A percentile compares a stretch with the other conserved stretches of the same genome.
Evolutionary conservation across 2,329 filamentous ascomycete genomes (phyloP).

Genomic region (Aspergillus ibericus): DNA sequence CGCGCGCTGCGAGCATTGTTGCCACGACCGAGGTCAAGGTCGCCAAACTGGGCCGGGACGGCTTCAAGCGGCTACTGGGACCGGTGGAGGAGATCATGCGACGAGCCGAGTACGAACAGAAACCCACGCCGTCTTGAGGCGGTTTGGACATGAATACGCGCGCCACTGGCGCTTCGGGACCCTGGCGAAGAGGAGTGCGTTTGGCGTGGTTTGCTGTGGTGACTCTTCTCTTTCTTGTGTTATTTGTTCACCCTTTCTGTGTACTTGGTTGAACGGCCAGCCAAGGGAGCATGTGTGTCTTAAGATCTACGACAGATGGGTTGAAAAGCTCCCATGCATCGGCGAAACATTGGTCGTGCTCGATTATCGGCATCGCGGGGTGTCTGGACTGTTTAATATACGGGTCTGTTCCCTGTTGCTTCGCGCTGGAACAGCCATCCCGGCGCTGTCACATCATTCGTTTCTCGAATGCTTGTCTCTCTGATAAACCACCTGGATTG

Average conservation of each 20-base stretch:
- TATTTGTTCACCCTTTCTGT: conserved; percentile 5
- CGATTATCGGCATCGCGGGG: conserved; percentile 9
- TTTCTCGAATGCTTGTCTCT: not conserved
- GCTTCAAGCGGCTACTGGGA: conserved; percentile 89
- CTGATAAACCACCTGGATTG: not conserved
- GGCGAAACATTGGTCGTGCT: conserved; percentile 15
- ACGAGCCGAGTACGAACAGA: conserved; percentile 53
- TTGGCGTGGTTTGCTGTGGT: conserved; percentile 3
- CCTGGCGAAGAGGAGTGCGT: conserved; percentile 10
- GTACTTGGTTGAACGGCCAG: conserved; percentile 5
- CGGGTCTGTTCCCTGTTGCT: conserved; percentile 5
- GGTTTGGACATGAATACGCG: conserved; percentile 9
- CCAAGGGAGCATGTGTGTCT: conserved; percentile 15
- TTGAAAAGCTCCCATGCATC: conserved; percentile 6
- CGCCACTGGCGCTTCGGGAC: not conserved
- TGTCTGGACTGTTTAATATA: conserved; percentile 10
- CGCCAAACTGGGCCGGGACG: conserved; percentile 85
- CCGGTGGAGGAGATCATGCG: conserved; percentile 95
- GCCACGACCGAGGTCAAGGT: conserved; percentile 88
- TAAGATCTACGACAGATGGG: conserved; percentile 12
- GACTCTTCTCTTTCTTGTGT: conserved; percentile 12
- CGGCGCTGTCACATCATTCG: not conserved
- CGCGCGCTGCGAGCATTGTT: conserved; percentile 84
- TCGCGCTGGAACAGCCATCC: not conserved
- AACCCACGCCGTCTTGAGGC: conserved; percentile 26